phyloP scores from a whole-genome alignment of 192 early-diverging fungal species.

The Coemansia sp. region DNA sequence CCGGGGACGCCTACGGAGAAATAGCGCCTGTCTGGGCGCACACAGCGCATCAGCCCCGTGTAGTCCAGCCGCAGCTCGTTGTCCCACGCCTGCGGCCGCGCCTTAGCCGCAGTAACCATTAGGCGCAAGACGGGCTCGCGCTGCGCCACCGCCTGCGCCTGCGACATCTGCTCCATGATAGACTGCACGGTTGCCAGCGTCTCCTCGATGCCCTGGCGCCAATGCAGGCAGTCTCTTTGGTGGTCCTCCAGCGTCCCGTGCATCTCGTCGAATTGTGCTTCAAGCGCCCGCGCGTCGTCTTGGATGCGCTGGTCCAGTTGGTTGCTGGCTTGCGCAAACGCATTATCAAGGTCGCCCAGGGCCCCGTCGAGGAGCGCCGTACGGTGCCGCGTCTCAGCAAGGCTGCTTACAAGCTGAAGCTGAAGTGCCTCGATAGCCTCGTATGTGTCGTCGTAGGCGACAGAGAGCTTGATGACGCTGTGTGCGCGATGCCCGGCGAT shows the following conservation, averaged over 20 bases:
- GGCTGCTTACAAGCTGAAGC: conserved; percentile 24
- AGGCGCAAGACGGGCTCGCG: conserved; percentile 22
- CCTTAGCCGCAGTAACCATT: conserved; percentile 6
- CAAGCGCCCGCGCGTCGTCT: not conserved
- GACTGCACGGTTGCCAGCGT: conserved; percentile 31
- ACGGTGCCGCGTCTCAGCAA: conserved; percentile 39
- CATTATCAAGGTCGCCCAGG: not conserved
- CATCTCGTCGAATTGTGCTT: not conserved
- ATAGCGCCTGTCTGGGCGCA: conserved; percentile 6
- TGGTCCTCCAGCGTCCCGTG: conserved; percentile 2
- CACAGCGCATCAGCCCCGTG: conserved; percentile 3
- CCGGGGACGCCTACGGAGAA: conserved; percentile 17
- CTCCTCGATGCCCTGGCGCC: conserved; percentile 37
- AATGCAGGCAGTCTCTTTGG: conserved; percentile 11
- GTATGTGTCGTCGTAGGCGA: conserved; percentile 51
- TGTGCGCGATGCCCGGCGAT: conserved; percentile 16
- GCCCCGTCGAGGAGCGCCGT: conserved; percentile 19
- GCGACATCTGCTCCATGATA: conserved; percentile 45
- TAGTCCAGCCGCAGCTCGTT: not conserved
- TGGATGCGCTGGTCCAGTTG: conserved; percentile 7
- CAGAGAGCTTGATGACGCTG: conserved; percentile 24
- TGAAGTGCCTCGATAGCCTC: conserved; percentile 43
- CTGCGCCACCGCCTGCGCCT: conserved; percentile 34
- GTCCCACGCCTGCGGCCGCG: conserved; percentile 23
- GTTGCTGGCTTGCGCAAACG: conserved; percentile 16